Conservation (phyloP, 148 eudicot species). For the Camellia granthamiana region DNA sequence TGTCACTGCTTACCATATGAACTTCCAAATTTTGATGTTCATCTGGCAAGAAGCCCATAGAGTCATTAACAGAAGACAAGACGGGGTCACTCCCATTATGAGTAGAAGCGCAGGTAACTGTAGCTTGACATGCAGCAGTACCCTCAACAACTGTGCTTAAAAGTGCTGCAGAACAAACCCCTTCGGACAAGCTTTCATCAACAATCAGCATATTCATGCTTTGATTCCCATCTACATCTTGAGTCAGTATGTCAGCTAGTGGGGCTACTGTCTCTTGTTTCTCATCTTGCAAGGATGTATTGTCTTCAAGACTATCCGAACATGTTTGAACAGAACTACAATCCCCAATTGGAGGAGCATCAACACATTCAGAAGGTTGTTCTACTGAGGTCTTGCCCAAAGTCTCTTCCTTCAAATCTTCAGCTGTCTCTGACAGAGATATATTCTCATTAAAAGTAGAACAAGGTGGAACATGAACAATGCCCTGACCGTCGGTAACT, state of each 20-base stretch:
- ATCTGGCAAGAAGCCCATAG: not conserved
- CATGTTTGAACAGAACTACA: not conserved
- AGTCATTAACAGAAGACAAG: conserved; percentile 13
- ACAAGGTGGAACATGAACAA: conserved; percentile 10
- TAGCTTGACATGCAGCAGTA: conserved; percentile 1
- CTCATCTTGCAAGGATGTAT: conserved; percentile 13
- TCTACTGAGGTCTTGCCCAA: conserved; percentile 1
- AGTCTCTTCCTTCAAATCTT: conserved; percentile 15
- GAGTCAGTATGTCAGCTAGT: conserved; percentile 1
- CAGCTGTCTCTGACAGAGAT: conserved; percentile 5
- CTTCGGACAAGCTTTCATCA: not conserved
- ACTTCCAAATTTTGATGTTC: conserved; percentile 16
- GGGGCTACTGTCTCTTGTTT: conserved; percentile 4
- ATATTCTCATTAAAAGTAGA: conserved; percentile 10
- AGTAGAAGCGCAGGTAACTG: not conserved
- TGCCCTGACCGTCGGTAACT: conserved; percentile 9
- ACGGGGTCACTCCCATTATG: conserved; percentile 7
- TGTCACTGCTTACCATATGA: conserved; percentile 3
- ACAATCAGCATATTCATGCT: conserved; percentile 12
- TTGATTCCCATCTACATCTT: conserved; percentile 10
- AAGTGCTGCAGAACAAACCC: not conserved
- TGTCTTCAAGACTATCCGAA: not conserved
- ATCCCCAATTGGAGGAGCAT: conserved; percentile 12
- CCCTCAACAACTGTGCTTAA: not conserved
- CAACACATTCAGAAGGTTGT: not conserved